Evolutionary conservation across 2,329 filamentous ascomycete species (phyloP), one percentile per base, ranked within the genome.

Genomic region (Conoideocrella luteorostrata): DNA sequence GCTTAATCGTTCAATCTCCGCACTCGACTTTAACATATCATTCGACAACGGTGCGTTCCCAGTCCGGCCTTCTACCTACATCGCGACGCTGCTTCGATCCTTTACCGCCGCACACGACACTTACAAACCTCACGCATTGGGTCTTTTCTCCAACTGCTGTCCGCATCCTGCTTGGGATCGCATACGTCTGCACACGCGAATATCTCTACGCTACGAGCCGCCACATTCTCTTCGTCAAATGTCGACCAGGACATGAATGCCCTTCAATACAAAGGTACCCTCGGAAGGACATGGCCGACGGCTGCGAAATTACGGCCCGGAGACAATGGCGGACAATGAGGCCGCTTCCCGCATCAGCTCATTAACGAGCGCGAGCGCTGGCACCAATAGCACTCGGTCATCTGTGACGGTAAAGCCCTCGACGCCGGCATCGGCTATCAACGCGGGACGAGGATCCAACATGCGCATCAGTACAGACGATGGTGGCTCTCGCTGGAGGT

Each of bases 321-420:
- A 64, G 66, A 78, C 67, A 65, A 86, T 87, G 83, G 78, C 80
- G 67, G 78, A 75, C 66, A 77, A 82, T 69, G 81, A 85, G 61
- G 68, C 70, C 57, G 66, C 66, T 56, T 71, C 72, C 66, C 82
- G 80, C 67, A 77, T 83, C 74, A 63, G 60, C 61, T 64, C 63
- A 41, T 44, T 57, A 49, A 61, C 62, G 55, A 62, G 57, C 56
- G 56, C 53, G 26, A 56, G 51, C 50, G 81, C 75, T 52, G 79
- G 77, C 67, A 77, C 76, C 57, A 75, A 80, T 56, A 86, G 81
- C 68, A 78, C 75, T 65, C 75, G 76, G 55, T 86, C 82, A 49
- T 75, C 73, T 58, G 75, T 79, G 57, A 88, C 84, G 30, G 68
- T 81, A 52, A 80, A 73, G 64, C 72, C 72, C 29, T 64, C 60